Percentiles rank a stretch among this genome's conserved stretches.
These are phyloP conservation scores for Pseudocercospora vitis DNA, from an alignment of 2,329 filamentous ascomycete genomes.

Conservation along the genomic window DNA sequence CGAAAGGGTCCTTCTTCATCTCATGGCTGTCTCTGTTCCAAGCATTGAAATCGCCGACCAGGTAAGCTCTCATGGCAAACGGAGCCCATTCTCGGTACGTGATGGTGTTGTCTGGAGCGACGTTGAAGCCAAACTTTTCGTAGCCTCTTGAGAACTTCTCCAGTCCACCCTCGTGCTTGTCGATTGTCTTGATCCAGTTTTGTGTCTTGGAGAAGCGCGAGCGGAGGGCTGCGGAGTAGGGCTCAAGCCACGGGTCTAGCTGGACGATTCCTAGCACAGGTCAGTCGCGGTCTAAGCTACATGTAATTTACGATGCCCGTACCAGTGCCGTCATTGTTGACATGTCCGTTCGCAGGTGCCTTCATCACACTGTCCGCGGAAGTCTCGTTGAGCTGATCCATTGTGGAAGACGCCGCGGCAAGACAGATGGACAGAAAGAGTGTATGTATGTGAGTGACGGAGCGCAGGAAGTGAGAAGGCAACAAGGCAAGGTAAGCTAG, in stretches of 20 bases:
- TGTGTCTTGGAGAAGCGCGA: slow-evolving; percentile 76
- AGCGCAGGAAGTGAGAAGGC: no score
- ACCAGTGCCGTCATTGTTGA: slow-evolving; percentile 73
- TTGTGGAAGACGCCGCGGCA: slow-evolving; percentile 14
- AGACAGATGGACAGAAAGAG: not conserved
- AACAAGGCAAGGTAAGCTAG: not conserved
- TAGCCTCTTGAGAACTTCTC: slow-evolving; percentile 89
- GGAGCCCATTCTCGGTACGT: slow-evolving; percentile 95
- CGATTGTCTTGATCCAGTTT: slow-evolving; percentile 81
- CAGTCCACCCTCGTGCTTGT: slow-evolving; percentile 81
- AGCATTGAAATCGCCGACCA: slow-evolving; percentile 93
- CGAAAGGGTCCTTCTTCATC: slow-evolving; percentile 83
- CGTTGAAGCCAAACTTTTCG: slow-evolving; percentile 83
- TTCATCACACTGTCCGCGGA: slow-evolving; percentile 47
- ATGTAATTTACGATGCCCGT: not conserved
- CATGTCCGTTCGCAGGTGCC: slow-evolving; percentile 51
- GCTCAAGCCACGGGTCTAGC: slow-evolving; percentile 85
- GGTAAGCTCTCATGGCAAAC: slow-evolving; percentile 77
- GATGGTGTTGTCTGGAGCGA: slow-evolving; percentile 79
- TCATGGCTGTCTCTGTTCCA: slow-evolving; percentile 82
- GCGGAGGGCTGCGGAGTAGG: slow-evolving; percentile 76
- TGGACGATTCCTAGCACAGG: slow-evolving; percentile 70
- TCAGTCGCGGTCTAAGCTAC: slow-evolving; percentile 24
- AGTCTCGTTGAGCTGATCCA: slow-evolving; percentile 46
- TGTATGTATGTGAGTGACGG: not conserved